Conservation (phyloP, 257 asterid species). For the Nicotiana tomentosiformis region DNA sequence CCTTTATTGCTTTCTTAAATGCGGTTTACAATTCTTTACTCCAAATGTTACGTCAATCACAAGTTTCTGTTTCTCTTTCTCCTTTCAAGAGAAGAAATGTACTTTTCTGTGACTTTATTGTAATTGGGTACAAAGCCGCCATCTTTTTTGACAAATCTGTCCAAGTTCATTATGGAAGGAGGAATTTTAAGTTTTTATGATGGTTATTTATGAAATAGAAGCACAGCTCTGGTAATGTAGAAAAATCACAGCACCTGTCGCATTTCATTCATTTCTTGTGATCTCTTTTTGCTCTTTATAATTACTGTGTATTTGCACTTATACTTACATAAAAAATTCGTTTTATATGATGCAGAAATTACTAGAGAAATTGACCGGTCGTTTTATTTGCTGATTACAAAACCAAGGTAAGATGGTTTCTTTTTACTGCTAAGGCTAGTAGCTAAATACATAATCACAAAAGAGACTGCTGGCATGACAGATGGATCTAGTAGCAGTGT, state of each 20-base stretch:
- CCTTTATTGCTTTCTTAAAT: constrained; percentile 27
- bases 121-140: background rate
- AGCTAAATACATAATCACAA: background rate
- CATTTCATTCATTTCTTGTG: constrained; percentile 63
- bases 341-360: constrained; percentile 43
- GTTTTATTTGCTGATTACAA: constrained; percentile 28
- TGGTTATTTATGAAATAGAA: background rate
- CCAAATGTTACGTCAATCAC: constrained; percentile 36
- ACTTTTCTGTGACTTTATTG: background rate
- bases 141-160: constrained; percentile 9
- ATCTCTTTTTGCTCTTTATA: constrained; percentile 32
- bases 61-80: constrained; percentile 28
- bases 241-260: constrained; percentile 22
- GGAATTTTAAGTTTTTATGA: background rate
- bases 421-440: constrained; percentile 1
- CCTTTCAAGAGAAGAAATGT: constrained; percentile 1
- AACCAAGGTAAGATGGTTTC: constrained; percentile 39
- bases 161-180: constrained; percentile 4
- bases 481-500: constrained; percentile 21
- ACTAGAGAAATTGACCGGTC: constrained; percentile 26
- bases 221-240: constrained; percentile 7
- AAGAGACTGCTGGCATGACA: constrained; percentile 1
- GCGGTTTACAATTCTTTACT: constrained; percentile 51
- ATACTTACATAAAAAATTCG: constrained; percentile 5
- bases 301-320: background rate